These are phyloP conservation scores for Cryptococcus amylolentus DNA, from an alignment of 1,284 basidiomycete species.

Conservation along the genomic window DNA sequence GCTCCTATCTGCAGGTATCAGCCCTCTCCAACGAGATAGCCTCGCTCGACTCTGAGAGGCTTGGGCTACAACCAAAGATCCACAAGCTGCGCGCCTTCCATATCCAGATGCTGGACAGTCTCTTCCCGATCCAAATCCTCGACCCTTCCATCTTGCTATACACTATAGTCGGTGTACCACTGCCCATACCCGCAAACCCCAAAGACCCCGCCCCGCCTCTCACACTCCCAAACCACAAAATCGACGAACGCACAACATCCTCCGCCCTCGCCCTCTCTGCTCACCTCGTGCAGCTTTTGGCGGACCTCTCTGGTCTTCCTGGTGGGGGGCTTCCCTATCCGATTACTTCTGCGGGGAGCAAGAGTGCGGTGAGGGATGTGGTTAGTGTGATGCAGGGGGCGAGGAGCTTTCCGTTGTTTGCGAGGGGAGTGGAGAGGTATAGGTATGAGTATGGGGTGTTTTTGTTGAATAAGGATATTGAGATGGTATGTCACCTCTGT, in stretches of 20 bases:
- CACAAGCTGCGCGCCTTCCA: slow-evolving; percentile 62
- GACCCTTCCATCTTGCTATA: slow-evolving; percentile 77
- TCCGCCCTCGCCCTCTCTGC: slow-evolving; percentile 84
- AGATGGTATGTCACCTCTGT: slow-evolving; percentile 61
- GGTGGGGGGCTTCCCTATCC: slow-evolving; percentile 76
- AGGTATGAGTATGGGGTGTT: slow-evolving; percentile 98
- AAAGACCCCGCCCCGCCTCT: slow-evolving; percentile 84
- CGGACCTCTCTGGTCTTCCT: slow-evolving; percentile 56
- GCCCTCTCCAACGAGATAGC: neutral
- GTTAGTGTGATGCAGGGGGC: slow-evolving; percentile 92
- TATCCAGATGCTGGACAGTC: slow-evolving; percentile 67
- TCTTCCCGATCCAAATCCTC: slow-evolving; percentile 83
- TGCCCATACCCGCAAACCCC: slow-evolving; percentile 72
- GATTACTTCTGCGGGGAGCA: slow-evolving; percentile 79
- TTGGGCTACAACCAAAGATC: slow-evolving; percentile 55
- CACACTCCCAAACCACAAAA: slow-evolving; percentile 56
- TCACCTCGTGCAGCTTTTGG: slow-evolving; percentile 73
- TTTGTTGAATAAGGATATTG: slow-evolving; percentile 94
- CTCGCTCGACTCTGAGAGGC: slow-evolving; percentile 28
- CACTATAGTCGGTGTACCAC: slow-evolving; percentile 72
- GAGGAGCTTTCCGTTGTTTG: slow-evolving; percentile 90
- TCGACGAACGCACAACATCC: slow-evolving; percentile 78
- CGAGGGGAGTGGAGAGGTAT: slow-evolving; percentile 90
- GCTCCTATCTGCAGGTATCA: slow-evolving; percentile 1
- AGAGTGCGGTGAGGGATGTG: slow-evolving; percentile 81